Conservation (phyloP, 495 filamentous ascomycete genomes). For the Penicillium herquei region DNA sequence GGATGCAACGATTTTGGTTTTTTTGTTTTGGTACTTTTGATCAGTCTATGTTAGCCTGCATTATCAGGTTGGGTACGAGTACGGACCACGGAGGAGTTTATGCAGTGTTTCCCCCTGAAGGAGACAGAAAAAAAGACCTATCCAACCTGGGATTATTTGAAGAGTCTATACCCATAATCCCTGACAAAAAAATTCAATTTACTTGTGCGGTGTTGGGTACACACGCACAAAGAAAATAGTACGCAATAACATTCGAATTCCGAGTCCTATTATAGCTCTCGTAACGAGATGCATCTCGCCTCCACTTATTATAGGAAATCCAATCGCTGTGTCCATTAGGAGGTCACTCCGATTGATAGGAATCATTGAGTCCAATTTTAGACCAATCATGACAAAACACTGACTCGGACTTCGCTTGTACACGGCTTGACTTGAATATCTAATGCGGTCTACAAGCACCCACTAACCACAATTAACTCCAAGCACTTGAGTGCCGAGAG, state of each 20-base stretch:
- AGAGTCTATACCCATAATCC: not conserved
- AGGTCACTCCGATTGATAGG: conserved; percentile 6
- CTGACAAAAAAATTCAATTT: not conserved
- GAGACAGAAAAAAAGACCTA: too few species aligned
- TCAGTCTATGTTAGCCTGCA: not conserved
- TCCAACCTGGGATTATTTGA: too few species aligned
- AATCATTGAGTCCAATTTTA: too few species aligned
- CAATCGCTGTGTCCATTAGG: conserved; percentile 13
- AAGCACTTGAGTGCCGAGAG: too few species aligned
- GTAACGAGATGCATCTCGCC: not conserved
- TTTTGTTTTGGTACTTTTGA: conserved; percentile 15
- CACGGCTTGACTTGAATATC: not conserved
- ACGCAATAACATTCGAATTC: too few species aligned
- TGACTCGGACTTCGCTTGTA: not conserved
- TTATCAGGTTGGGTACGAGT: too few species aligned
- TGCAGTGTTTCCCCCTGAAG: too few species aligned
- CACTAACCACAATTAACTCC: not conserved
- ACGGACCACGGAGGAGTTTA: too few species aligned
- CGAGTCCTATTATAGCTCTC: not conserved
- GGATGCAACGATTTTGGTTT: conserved; percentile 4
- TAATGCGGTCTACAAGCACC: not conserved
- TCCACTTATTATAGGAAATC: not conserved
- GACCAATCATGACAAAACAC: not conserved
- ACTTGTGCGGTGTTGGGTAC: not conserved
- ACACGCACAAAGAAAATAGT: not conserved